Evolutionary conservation across 2,329 filamentous ascomycete species (phyloP).

Genomic region (Pseudogymnoascus sp.): DNA sequence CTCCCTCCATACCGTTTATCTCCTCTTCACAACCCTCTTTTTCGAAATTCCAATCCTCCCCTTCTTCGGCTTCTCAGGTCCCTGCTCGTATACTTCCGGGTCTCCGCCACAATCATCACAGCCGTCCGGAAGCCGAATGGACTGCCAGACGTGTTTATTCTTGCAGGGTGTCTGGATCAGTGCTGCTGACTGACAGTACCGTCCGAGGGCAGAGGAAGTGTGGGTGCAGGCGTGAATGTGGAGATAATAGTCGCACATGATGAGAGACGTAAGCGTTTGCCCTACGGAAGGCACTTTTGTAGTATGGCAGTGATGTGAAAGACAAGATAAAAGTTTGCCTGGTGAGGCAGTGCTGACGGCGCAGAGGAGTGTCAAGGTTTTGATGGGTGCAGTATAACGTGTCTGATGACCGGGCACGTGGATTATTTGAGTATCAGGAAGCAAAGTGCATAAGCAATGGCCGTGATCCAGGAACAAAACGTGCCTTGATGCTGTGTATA

Average conservation of each 20-base stretch:
- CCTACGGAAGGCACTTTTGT: not conserved
- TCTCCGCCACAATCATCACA: constrained; percentile 1
- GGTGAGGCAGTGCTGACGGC: not conserved
- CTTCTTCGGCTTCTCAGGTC: not conserved
- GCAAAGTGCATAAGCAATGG: not conserved
- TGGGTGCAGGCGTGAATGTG: not conserved
- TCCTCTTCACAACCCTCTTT: not conserved
- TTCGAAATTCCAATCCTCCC: not conserved
- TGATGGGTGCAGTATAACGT: not conserved
- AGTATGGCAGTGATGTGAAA: not conserved
- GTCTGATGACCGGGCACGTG: not conserved
- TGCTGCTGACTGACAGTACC: not conserved
- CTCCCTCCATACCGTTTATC: not conserved
- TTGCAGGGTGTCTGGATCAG: constrained; percentile 1
- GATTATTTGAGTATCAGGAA: not conserved
- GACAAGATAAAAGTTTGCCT: not conserved
- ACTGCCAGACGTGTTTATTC: not conserved
- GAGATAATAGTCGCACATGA: constrained; percentile 6
- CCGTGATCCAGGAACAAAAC: not conserved
- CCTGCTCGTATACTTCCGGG: not conserved
- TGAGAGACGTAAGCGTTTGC: not conserved
- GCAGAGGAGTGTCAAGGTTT: not conserved
- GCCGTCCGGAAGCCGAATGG: not conserved
- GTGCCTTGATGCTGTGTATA: not conserved
- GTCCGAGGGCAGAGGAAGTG: not conserved